Evolutionary conservation across 2,329 filamentous ascomycete genomes (phyloP), one percentile per base, ranked within the genome.

Genomic region (Alternaria sp.): DNA sequence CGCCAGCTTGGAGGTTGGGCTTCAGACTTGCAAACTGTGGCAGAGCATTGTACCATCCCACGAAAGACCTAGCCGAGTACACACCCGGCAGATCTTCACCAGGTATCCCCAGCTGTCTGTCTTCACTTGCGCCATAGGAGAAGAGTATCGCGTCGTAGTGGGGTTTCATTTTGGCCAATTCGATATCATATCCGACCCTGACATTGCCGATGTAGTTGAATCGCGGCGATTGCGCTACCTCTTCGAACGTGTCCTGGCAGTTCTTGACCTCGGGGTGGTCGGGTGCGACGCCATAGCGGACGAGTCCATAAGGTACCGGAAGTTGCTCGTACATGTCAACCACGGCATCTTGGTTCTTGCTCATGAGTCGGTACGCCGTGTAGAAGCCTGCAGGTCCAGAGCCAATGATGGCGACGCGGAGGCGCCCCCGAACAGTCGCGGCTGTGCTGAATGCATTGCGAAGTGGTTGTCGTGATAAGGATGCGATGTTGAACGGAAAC

Each of bases 221-320:
- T 54, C 90, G 87, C 1, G 91, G 87, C 3, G 91, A 94, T 32
- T 86, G 84, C 1, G 94, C 95, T 40, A 98, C 91, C 75, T 97
- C 91, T 65, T 91, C 89, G 71, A 99, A 97, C 71, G 93, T 97
- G 14, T 95, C 92, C 82, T 97, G 90, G 77, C 94, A 98, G 76
- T 97, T 98, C 93, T 99, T 99, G 68, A 99, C 95, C 81, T 99
- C 94, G 0, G 95, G 94, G 80, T 99, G 95, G 77, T 99, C 95
- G 5, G 95, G 95, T n/a, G 95, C 96, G 60, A 99, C 95, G 9
- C 95, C 95, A 74, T 95, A 97, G 57, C 95, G 86, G 51, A 97
- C 94, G 57, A 99, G 85, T 1, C 95, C 95, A 75, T 92, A 99
- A 0, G 95, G 95, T 4, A 97, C 93, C 0, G 95, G 95, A 40